Base-by-base conservation (phyloP, 2,329 filamentous ascomycete genomes). In the Zasmidium cellare region DNA sequence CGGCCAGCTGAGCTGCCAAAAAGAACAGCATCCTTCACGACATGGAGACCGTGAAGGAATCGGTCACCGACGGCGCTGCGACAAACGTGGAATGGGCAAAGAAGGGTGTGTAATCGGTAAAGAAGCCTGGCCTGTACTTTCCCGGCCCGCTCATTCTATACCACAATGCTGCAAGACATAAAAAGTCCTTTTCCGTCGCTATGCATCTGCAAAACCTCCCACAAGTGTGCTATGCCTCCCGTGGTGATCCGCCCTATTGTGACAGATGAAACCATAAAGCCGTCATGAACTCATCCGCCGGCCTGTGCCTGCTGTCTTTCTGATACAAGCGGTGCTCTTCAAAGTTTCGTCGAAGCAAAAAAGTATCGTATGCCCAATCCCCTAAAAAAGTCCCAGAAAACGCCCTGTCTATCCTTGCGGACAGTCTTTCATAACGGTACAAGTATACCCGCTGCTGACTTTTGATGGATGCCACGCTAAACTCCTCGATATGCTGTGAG, bases 401-500 rank as follows among this genome's bases (percentile, higher is more conserved):
- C 47, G 47, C 47, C 47, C 47, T 49, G 47, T 49, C 35, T 41
- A 41, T 18, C 35, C 35, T 41, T 14, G 35, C 35, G 35, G 35
- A 18, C 12, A 41, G 35, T 41, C 11, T 41, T n/a, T 41, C 35
- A 41, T 41, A 41, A 14, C 35, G 35, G 11, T 41, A 41, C 35
- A 41, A 41, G 35, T 41, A 49, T 25, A 25, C 24, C 23, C 20
- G 23, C 22, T 23, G 47, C 47, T 51, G 31, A 47, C 45, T 55
- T 52, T 52, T 55, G 53, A 24, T 55, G 45, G 38, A 56, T 46
- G 51, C 51, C 52, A 14, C 45, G 56, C 56, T 58, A 19, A 48
- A 50, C 53, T 22, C 24, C 53, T 24, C 24, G 19, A 28, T 48
- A 48, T 31, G 53, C 53, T 44, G 45, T 19, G 18, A 46, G 24